Evolutionary conservation across 1,284 basidiomycete species (phyloP).

Genomic region (Pholiota adiposa): DNA sequence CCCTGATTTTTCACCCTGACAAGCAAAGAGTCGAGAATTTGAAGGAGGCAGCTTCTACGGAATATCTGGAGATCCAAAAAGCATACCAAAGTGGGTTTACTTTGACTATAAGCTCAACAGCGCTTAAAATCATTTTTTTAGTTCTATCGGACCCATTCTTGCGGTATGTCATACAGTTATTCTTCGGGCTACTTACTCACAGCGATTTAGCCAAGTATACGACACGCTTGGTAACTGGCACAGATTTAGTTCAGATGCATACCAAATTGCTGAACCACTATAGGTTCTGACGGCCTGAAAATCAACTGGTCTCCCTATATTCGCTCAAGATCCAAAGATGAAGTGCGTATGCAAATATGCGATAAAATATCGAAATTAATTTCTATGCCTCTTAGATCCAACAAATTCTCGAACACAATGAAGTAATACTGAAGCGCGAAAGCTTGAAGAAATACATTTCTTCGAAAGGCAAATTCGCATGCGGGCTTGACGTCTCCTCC

Average conservation of each 20-base stretch:
- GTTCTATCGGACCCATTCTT: conserved; percentile 78
- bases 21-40: conserved; percentile 68
- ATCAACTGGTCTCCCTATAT: conserved; percentile 45
- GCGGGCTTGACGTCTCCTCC: conserved; percentile 52
- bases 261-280: not conserved
- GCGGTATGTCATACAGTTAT: conserved; percentile 44
- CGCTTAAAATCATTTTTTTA: conserved; percentile 29
- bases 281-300: conserved; percentile 58
- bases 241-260: not conserved
- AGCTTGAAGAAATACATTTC: conserved; percentile 50
- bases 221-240: conserved; percentile 65
- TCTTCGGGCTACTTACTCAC: conserved; percentile 15
- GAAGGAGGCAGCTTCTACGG: conserved; percentile 63
- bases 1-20: conserved; percentile 86
- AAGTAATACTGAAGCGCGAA: conserved; percentile 45
- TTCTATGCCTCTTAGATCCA: conserved; percentile 38
- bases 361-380: not conserved
- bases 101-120: not conserved
- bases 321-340: conserved; percentile 50
- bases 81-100: conserved; percentile 62
- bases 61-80: conserved; percentile 77
- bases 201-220: conserved; percentile 60
- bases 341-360: conserved; percentile 41
- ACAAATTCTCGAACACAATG: conserved; percentile 47
- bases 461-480: conserved; percentile 49